Evolutionary conservation across 163 green algal genomes (phyloP).

Genomic region (Volvox carteri): DNA sequence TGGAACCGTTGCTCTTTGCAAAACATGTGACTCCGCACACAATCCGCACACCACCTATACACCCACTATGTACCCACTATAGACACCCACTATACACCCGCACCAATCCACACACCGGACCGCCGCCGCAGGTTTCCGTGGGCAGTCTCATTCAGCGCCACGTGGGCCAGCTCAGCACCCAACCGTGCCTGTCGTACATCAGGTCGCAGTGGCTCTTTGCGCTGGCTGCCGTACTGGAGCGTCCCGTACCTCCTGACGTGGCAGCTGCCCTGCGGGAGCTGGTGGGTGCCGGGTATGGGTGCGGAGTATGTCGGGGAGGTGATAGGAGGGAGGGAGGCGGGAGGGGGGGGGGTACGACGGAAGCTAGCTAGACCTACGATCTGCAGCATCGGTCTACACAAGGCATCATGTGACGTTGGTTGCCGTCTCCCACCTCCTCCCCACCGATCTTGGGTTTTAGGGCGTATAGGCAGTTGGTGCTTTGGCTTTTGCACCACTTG

Average conservation of each 20-base stretch:
- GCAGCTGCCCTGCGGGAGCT: constrained; percentile 56
- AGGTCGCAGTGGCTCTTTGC: constrained; percentile 72
- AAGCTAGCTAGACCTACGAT: too few species aligned
- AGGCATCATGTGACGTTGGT: not conserved
- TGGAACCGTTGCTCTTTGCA: too few species aligned
- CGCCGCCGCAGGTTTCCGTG: constrained; percentile 48
- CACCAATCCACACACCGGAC: not conserved
- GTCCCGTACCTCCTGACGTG: constrained; percentile 63
- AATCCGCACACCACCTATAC: too few species aligned
- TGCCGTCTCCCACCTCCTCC: not conserved
- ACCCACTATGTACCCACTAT: too few species aligned
- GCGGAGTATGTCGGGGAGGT: not conserved
- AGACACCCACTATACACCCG: too few species aligned
- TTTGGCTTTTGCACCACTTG: not conserved
- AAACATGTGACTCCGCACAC: too few species aligned
- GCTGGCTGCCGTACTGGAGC: constrained; percentile 67
- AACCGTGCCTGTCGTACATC: constrained; percentile 55
- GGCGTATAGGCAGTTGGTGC: not conserved
- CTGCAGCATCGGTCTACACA: too few species aligned
- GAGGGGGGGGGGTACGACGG: too few species aligned
- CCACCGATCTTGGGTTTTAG: not conserved
- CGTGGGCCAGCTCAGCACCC: constrained; percentile 17
- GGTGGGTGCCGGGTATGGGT: not conserved
- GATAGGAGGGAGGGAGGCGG: too few species aligned
- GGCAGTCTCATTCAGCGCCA: constrained; percentile 44